Evolutionary conservation across 2,329 filamentous ascomycete genomes (phyloP).

Genomic region (Colletotrichum caudatum): DNA sequence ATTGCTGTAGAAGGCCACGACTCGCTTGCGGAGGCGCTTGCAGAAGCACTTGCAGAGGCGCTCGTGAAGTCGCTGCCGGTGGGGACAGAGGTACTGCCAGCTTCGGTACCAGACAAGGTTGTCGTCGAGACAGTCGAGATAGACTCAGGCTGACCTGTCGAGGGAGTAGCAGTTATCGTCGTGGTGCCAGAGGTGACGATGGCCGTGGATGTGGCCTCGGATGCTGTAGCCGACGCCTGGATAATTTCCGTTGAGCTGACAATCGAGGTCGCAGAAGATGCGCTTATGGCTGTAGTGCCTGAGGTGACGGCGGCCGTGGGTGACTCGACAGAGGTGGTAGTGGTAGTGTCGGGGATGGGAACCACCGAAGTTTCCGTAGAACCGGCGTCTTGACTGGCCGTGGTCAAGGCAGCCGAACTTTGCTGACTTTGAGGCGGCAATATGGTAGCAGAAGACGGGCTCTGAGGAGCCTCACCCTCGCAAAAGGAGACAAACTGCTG

Average conservation of each 20-base stretch:
- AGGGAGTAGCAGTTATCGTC: neutral
- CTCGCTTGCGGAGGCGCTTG: neutral
- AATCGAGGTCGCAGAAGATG: constrained; percentile 21
- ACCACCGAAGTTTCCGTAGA: constrained; percentile 26
- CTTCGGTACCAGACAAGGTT: neutral
- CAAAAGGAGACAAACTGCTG: constrained; percentile 63
- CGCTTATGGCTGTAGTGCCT: constrained; percentile 14
- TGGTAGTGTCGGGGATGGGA: constrained; percentile 30
- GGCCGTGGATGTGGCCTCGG: constrained; percentile 1
- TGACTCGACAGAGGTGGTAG: constrained; percentile 13
- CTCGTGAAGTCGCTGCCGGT: neutral
- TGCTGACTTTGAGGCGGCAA: constrained; percentile 50
- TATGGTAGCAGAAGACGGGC: constrained; percentile 38
- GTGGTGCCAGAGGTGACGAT: constrained; percentile 4
- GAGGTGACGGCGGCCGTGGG: neutral
- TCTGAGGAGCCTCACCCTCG: constrained; percentile 43
- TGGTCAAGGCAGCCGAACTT: constrained; percentile 33
- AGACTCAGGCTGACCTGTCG: neutral
- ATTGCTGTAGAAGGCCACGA: neutral
- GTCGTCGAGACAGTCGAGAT: neutral
- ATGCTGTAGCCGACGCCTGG: neutral
- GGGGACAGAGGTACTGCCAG: neutral
- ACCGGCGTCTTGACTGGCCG: constrained; percentile 33
- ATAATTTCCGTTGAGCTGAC: constrained; percentile 13
- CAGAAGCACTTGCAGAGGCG: neutral